Evolutionary conservation across 371 early-diverging fungal genomes (phyloP).

Genomic region (Mortierella sp.): DNA sequence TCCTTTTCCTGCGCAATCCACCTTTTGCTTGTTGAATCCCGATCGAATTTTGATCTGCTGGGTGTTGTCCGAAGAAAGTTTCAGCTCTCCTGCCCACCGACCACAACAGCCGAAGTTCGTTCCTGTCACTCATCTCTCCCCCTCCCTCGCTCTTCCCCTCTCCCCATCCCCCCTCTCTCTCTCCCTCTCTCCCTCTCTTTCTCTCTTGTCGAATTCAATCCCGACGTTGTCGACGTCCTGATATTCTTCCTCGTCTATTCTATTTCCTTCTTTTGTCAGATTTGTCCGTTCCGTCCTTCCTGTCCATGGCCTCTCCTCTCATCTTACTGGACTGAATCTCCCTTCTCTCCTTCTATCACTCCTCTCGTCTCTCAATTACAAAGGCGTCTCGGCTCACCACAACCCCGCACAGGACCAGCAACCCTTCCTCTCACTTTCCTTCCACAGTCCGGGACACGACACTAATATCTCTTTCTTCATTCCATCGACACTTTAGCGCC

Average conservation of each 20-base stretch:
- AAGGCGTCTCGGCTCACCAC: too few relatives aligned
- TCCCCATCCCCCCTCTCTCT: not conserved
- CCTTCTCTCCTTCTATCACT: slow-evolving; percentile 3
- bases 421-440: not conserved
- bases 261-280: not conserved
- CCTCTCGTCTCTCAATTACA: too few relatives aligned
- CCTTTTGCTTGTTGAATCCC: not conserved
- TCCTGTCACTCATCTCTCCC: not conserved
- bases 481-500: too few relatives aligned
- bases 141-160: not conserved
- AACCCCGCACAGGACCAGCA: slow-evolving; percentile 1
- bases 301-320: not conserved
- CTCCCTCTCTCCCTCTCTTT: not conserved
- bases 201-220: not conserved
- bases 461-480: too few relatives aligned
- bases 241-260: slow-evolving; percentile 3
- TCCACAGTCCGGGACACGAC: not conserved
- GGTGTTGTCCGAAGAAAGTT: not conserved
- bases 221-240: not conserved
- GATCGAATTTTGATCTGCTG: not conserved
- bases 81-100: not conserved
- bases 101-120: not conserved
- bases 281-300: not conserved
- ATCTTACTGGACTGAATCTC: not conserved
- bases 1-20: not conserved